phyloP scores from a whole-genome alignment of 257 asterid genomes.

The Hygrophila difformis region DNA sequence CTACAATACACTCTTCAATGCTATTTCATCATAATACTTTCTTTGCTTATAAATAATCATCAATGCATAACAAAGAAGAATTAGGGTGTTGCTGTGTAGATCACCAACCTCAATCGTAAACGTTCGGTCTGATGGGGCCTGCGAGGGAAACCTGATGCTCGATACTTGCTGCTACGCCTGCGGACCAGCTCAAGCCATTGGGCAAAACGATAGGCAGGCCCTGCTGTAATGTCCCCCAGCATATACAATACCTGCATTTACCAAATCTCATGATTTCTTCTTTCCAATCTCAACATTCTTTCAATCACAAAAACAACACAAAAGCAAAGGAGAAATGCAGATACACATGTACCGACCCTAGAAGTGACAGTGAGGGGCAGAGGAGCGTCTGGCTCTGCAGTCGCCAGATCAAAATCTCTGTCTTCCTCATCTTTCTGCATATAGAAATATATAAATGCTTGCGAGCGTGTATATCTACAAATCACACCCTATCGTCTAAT shows the following conservation, averaged over 20 bases:
- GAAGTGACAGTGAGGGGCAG: conserved; percentile 96
- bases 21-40: not conserved
- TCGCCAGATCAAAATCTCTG: conserved; percentile 63
- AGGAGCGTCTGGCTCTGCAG: conserved; percentile 63
- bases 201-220: conserved; percentile 83
- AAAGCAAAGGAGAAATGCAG: not conserved
- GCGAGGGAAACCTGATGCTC: conserved; percentile 86
- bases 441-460: not conserved
- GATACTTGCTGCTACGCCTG: conserved; percentile 72
- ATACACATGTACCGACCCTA: conserved; percentile 37
- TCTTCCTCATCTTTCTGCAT: conserved; percentile 88
- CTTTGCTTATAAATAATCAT: conserved; percentile 1
- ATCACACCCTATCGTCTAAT: not conserved
- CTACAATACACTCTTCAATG: not conserved
- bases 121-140: conserved; percentile 46
- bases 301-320: not conserved
- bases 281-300: not conserved
- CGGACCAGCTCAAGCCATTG: conserved; percentile 99
- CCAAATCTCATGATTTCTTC: conserved; percentile 2
- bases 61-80: not conserved
- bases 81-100: conserved; percentile 3
- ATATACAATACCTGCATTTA: conserved; percentile 78
- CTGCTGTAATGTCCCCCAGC: conserved; percentile 96
- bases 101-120: conserved; percentile 73
- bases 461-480: not conserved